Conservation (phyloP, 805 yeast genomes). For the Yarrowia divulgata region DNA sequence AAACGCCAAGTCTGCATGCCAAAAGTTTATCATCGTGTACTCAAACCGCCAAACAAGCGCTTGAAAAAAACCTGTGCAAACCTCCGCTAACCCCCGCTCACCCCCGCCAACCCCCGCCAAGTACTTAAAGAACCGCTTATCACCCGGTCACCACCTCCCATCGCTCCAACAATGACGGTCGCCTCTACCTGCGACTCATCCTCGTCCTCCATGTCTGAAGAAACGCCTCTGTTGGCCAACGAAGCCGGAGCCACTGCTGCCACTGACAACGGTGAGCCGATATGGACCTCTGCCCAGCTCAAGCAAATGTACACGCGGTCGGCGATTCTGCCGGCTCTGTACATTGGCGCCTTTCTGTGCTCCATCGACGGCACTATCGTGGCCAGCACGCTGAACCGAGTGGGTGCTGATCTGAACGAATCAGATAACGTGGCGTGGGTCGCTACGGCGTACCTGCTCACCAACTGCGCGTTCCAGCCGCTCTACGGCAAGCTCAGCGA, state of each 20-base stretch:
- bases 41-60: too few species aligned
- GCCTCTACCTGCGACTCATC: conserved; percentile 1
- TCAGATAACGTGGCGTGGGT: conserved; percentile 66
- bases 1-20: neutral
- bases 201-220: conserved; percentile 14
- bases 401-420: conserved; percentile 59
- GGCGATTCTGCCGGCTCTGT: conserved; percentile 30
- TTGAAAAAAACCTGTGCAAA: too few species aligned
- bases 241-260: neutral
- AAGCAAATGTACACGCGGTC: conserved; percentile 23
- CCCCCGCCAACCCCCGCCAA: neutral
- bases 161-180: neutral
- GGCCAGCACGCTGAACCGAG: conserved; percentile 58
- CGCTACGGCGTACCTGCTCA: conserved; percentile 66
- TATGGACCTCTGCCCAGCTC: conserved; percentile 18
- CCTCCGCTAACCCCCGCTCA: too few species aligned
- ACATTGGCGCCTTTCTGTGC: conserved; percentile 50
- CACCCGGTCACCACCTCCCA: neutral
- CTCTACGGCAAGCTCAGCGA: conserved; percentile 71
- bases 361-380: conserved; percentile 60
- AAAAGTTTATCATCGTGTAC: conserved; percentile 17
- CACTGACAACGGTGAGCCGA: neutral
- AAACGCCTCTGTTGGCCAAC: conserved; percentile 21
- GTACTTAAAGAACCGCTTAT: neutral
- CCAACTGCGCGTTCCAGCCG: conserved; percentile 73